Evolutionary conservation across 2,329 filamentous ascomycete genomes (phyloP), one percentile per base, ranked within the genome.

Genomic region (Colletotrichum sp.): DNA sequence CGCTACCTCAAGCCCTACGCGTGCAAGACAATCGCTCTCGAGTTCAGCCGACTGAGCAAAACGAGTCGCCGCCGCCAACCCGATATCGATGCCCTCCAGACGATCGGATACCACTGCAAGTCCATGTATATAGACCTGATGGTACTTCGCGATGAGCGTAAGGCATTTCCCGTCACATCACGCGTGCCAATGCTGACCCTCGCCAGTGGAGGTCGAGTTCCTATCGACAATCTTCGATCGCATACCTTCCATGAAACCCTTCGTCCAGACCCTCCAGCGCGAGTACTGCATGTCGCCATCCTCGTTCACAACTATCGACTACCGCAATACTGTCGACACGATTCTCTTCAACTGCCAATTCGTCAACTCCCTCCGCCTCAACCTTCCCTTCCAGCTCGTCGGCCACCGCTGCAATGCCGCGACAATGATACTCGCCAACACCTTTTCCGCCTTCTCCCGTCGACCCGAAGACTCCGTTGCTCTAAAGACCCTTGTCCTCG

Each of bases 391-490:
- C 74, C 88, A 89, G 77, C 82, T 90, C 10, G 84, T 89, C 13
- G 87, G 86, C 18, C 82, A 83, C 12, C 83, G 87, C 74, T 87
- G 85, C 75, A 84, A 84, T 72, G 86, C 88, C 58, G 85, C 88
- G 21, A 90, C 88, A 12, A 85, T 88, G 77, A 85, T 90, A n/a
- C 81, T 91, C 18, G 88, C 88, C 67, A 90, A 89, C 71, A 89
- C 87, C 5, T 82, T 91, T 73, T 88, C 88, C 76, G 87, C 87
- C 5, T 82, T 90, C 66, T 85, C 85, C 5, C 80, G 82, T 34
- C 84, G 89, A 8, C 85, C 88, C 71, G 88, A 88, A 70, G 84
- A 85, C 67, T 85, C 86, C 10, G 81, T 82, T 36, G 71, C 80
- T 4, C 82, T 91, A 6, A 84, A 86, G 77, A 86, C 86, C 0